Base-by-base conservation (phyloP, 352 stramenopile genomes). In the Phytophthora pistaciae region DNA sequence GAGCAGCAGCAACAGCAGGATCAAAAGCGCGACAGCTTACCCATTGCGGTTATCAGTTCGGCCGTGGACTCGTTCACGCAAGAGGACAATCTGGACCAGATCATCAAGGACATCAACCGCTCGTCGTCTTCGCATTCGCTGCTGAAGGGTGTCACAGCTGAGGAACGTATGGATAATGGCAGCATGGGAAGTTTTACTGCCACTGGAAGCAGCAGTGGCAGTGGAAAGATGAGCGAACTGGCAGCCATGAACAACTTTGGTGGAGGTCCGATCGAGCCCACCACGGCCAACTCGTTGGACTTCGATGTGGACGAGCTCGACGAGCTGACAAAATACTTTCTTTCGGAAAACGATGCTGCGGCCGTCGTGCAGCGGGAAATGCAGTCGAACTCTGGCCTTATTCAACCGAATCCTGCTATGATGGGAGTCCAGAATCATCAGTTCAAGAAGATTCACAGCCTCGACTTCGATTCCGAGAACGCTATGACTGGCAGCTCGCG, bases 391-490 rank as follows among this genome's bases (percentile, higher is more conserved):
- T 57, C 59, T 36, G 67, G 6, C n/a, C 27, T 60, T 2, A 42
- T 54, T 18, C 65, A 68, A 21, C 60, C 70, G 46, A 60, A 64
- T 27, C 33, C 38, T 10, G 1, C 36, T 25, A 66, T 60, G 49
- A 65, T 66, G 31, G 55, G 21, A 40, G 40, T 44, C 27, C 62
- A 50, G 21, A 61, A 64, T n/a, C 54, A 46, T 14, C 49, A 56
- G 16, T 91, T 84, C 59, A 91, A 91, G 72, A 93, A 93, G 74
- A 84, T 85, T 48, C 85, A 93, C 64, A 94, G 87, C 65, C 79
- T 94, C 33, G 87, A 94, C 64, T 93, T 91, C 29, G 82, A 91
- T 62, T 80, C 72, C 0, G 71, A 83, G 14, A 82, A 91, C 21
- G 46, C 57, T 20, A 72, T 79, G 38, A 74, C 62, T 16, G 46